These are phyloP conservation scores for Daedaleopsis sinensis DNA, from an alignment of 768 basidiomycete genomes.

Conservation along the genomic window DNA sequence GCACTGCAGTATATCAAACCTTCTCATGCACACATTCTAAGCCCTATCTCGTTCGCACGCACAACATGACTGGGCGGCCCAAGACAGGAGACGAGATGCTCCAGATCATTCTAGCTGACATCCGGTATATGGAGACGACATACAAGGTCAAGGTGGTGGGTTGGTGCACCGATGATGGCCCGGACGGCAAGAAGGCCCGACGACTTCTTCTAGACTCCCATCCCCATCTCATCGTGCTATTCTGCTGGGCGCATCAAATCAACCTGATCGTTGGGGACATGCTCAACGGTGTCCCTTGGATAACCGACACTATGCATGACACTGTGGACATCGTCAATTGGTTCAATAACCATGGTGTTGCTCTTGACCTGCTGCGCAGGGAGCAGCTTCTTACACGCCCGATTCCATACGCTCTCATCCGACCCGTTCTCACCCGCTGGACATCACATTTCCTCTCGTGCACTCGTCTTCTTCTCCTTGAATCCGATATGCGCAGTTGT, in stretches of 20 bases:
- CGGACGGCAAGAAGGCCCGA: slow-evolving; percentile 18
- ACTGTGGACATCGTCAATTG: slow-evolving; percentile 29
- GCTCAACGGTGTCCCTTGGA: slow-evolving; percentile 7
- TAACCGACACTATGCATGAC: not conserved
- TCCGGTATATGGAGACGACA: slow-evolving; percentile 4
- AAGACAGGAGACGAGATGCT: slow-evolving; percentile 18
- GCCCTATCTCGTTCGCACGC: slow-evolving; percentile 6
- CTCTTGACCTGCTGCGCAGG: slow-evolving; percentile 21
- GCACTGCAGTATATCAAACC: no score
- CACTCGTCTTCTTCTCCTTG: not conserved
- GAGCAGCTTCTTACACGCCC: slow-evolving; percentile 10
- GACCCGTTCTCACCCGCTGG: slow-evolving; percentile 20
- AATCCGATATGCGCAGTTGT: slow-evolving; percentile 7
- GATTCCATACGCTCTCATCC: slow-evolving; percentile 9
- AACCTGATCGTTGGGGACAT: slow-evolving; percentile 33
- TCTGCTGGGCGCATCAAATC: slow-evolving; percentile 30
- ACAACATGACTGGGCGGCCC: slow-evolving; percentile 12
- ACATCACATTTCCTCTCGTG: slow-evolving; percentile 19
- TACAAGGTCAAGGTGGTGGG: slow-evolving; percentile 8
- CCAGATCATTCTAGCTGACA: slow-evolving; percentile 12
- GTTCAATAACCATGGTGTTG: slow-evolving; percentile 33
- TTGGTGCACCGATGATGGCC: slow-evolving; percentile 20
- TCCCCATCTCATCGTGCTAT: slow-evolving; percentile 2
- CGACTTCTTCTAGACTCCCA: not conserved
- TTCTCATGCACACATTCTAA: not conserved